Base-by-base conservation (phyloP, 768 basidiomycete genomes). In the Serendipita sp. region DNA sequence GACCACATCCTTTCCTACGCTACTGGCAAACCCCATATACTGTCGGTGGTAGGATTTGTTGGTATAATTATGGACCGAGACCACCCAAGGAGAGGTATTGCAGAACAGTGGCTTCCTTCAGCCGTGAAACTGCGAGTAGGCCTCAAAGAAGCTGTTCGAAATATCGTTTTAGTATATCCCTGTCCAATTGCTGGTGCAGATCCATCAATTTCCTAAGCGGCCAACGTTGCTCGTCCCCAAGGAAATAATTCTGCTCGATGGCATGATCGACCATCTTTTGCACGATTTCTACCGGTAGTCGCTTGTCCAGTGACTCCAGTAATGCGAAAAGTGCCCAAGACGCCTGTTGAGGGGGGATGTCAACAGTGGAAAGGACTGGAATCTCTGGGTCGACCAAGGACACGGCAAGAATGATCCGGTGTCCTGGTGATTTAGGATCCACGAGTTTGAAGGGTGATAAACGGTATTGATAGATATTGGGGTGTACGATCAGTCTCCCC, bases 401-500 rank as follows among this genome's bases (percentile, higher is more conserved):
- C 22, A 78, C 71, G 2, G 71, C 73, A 13, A 78, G 65, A 20
- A 78, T 73, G 66, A 75, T 78, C 51, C 75, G 69, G 61, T 74
- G 69, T 2, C 76, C 77, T 2, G 72, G 73, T 60, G 72, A 72
- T 16, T 71, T 70, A 0, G 65, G 66, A 65, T 77, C 74, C 2
- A 53, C 63, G 20, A 77, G 72, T 26, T 67, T 63, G 67, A 77
- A 78, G 17, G 75, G 71, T 28, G 68, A 68, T 28, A 78, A 74
- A 24, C 68, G 71, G 64, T 78, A 76, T 62, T 77, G 76, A 31
- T 74, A 69, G 58, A 75, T 66, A 64, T 77, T 78, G 1, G 77
- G 77, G 66, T 76, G 78, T 0, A 72, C 73, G 43, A 78, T 65
- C 14, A 73, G 67, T 5, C 77, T 70, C 1, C 73, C 74, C 60